Evolutionary conservation across 192 early-diverging fungal species (phyloP), one percentile per base, ranked within the genome.

Genomic region (Powellomyces hirtus): DNA sequence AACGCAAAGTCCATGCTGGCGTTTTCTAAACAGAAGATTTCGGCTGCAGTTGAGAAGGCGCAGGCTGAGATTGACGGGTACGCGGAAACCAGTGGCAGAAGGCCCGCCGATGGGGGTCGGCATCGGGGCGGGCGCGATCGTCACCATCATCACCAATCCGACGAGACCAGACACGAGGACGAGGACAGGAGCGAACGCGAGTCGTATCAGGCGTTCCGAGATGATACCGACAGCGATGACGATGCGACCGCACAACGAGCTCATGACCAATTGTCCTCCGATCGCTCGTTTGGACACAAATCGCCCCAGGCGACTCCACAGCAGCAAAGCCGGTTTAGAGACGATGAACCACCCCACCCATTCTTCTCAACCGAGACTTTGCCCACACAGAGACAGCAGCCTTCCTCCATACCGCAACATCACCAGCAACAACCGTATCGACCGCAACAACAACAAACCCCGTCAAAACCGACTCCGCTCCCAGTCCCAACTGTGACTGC

Each of bases 1-100:
- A 88, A 88, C 67, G 90, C 90, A 4, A 90, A 87, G 62, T 72
- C 74, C 24, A 68, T 90, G 29, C 79, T 88, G 33, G 77, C 68
- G 20, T 77, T 68, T 29, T 76, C 77, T 4, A 70, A 76, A 33
- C 70, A 87, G 34, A 85, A 88, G 61, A 79, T 89, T 2, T 67
- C 76, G 36, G 84, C 86, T 38, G 87, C 80, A 33, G 77, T 89
- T 22, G 81, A 82, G 53, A 80, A 81, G 27, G 85, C 85, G 8
- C 76, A 84, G 59, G 86, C 84, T 30, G 85, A 87, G 31, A 81
- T 87, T 52, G 78, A 86, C 31, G 65, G 46, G 46, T 49, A 24
- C n/a, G n/a, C 46, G 46, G 5, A 24, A 24, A 49, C 46, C 40
- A 42, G 40, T 8, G 10, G 40, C 40, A 18, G 40, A 42, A 42